phyloP scores from a whole-genome alignment of 495 filamentous ascomycete species.

The Recurvomyces mirabilis region DNA sequence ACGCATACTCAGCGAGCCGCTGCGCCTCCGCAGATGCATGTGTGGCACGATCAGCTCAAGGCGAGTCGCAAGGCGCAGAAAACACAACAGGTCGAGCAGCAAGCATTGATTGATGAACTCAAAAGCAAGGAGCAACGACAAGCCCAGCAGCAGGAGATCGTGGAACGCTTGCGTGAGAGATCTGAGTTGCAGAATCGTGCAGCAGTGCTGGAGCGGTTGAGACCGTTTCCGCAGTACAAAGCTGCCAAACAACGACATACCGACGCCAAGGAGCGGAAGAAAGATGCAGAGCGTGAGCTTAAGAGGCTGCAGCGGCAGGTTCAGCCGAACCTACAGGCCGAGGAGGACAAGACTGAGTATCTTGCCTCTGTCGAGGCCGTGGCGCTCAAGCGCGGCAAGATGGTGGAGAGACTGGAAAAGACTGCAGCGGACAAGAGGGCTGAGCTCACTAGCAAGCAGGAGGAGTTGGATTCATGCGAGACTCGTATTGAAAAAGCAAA shows the following conservation, averaged over 20 bases:
- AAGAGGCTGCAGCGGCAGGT: constrained; percentile 43
- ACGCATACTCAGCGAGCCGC: constrained; percentile 77
- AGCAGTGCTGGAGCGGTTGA: constrained; percentile 51
- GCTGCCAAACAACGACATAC: constrained; percentile 27
- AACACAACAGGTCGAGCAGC: constrained; percentile 45
- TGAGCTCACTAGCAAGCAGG: constrained; percentile 42
- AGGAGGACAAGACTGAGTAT: constrained; percentile 26
- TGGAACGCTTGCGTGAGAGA: constrained; percentile 69
- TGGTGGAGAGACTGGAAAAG: constrained; percentile 40
- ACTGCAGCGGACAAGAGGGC: constrained; percentile 40
- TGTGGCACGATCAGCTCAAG: constrained; percentile 69
- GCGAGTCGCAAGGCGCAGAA: constrained; percentile 58
- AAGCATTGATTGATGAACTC: constrained; percentile 49
- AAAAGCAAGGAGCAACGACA: constrained; percentile 60
- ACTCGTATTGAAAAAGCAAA: constrained; percentile 48
- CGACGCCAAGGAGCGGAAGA: constrained; percentile 38
- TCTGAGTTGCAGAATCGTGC: constrained; percentile 54
- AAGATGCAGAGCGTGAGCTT: constrained; percentile 21
- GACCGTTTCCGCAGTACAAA: constrained; percentile 55
- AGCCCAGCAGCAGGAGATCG: constrained; percentile 65
- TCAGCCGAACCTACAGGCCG: constrained; percentile 48
- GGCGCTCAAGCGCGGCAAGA: constrained; percentile 40
- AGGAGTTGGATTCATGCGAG: constrained; percentile 44
- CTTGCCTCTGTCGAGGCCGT: constrained; percentile 37
- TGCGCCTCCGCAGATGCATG: constrained; percentile 64